Evolutionary conservation across 495 filamentous ascomycete species (phyloP).

Genomic region (Podospora bellae-mahoneyi): DNA sequence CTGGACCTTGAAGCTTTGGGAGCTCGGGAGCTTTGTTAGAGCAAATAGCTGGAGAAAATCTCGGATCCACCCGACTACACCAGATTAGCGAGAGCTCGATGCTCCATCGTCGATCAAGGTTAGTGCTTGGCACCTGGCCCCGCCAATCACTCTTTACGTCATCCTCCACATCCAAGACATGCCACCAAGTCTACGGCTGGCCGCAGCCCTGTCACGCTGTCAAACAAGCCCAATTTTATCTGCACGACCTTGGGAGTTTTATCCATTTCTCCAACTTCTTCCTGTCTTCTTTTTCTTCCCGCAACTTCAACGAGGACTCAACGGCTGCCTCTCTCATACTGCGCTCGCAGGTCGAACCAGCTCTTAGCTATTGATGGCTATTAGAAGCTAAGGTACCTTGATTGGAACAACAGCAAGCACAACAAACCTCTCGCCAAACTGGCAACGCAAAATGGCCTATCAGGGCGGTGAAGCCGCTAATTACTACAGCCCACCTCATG

Average conservation of each 20-base stretch:
- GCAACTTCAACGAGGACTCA: background rate
- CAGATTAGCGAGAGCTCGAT: background rate
- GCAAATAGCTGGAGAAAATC: background rate
- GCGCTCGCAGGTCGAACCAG: no score
- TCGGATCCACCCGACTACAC: background rate
- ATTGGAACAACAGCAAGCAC: no score
- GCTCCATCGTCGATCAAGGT: background rate
- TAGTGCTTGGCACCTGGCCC: slow-evolving; percentile 5
- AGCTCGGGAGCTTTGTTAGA: no score
- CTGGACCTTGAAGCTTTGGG: background rate
- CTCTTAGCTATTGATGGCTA: no score
- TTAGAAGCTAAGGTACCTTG: no score
- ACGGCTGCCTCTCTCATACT: no score
- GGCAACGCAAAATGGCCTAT: slow-evolving; percentile 17
- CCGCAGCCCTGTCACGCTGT: background rate
- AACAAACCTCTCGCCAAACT: no score
- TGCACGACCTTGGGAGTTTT: background rate
- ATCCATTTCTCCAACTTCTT: background rate
- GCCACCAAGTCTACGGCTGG: background rate
- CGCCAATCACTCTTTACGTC: background rate
- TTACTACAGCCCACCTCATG: slow-evolving; percentile 25
- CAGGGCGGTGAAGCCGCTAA: slow-evolving; percentile 23
- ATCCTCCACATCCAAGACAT: background rate
- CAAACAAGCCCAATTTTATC: background rate
- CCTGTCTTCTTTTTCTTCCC: background rate